phyloP scores from a whole-genome alignment of 352 stramenopile genomes.

The Phytopythium aichiense region DNA sequence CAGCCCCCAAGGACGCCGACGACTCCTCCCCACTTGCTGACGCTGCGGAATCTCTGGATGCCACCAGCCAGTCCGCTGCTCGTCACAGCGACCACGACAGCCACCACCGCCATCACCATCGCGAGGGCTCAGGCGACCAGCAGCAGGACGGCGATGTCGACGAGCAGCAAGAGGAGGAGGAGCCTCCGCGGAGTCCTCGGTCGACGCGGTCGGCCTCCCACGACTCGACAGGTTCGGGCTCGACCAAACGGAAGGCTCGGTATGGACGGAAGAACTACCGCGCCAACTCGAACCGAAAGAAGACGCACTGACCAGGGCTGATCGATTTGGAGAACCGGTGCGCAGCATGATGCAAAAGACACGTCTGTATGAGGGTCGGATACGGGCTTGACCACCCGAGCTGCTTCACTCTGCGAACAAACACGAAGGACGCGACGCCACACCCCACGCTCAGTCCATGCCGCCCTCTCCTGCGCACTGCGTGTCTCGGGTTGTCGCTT shows the following conservation, averaged over 20 bases:
- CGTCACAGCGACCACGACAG: neutral
- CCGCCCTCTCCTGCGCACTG: neutral
- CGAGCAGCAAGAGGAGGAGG: slow-evolving; percentile 2
- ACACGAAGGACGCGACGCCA: neutral
- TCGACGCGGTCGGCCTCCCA: slow-evolving; percentile 22
- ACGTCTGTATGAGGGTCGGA: neutral
- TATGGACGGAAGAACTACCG: slow-evolving; percentile 81
- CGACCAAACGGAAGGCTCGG: slow-evolving; percentile 29
- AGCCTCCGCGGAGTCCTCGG: slow-evolving; percentile 12
- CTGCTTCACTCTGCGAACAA: neutral
- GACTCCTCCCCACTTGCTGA: neutral
- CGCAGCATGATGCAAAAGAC: neutral
- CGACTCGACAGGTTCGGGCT: slow-evolving; percentile 15
- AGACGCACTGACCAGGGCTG: slow-evolving; percentile 12
- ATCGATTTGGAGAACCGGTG: neutral
- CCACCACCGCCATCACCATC: neutral
- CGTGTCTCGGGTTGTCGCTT: neutral
- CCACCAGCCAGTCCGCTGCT: neutral
- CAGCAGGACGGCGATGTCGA: neutral
- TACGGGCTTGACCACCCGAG: neutral
- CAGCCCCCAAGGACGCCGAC: neutral
- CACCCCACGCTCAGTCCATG: no score
- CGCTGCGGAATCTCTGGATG: neutral
- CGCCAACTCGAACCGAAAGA: slow-evolving; percentile 59
- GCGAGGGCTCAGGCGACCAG: neutral